Base-by-base conservation (phyloP, 345 rosid species). In the Brassica cretica region DNA sequence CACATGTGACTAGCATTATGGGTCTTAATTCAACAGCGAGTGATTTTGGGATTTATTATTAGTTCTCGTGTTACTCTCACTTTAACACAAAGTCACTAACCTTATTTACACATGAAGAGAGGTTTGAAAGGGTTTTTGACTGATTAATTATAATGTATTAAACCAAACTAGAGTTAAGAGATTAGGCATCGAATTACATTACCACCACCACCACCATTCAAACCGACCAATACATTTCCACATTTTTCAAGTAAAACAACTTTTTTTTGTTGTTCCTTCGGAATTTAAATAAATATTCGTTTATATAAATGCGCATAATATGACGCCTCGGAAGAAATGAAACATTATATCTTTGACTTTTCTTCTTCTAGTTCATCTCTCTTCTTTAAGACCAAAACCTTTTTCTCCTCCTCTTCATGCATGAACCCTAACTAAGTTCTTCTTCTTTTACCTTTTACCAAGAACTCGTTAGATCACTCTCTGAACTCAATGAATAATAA, bases 401-500 rank as follows among this genome's bases (percentile, higher is more conserved):
- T 78, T 69, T 66, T 63, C 64, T 79, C 49, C 39, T 76, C 49
- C 68, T 73, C 78, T 81, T 73, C 84, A 81, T 77, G 84, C 84
- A 82, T 78, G 84, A 82, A 74, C 82, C 78, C 78, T 70, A 77
- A 82, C 53, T 32, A 73, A 64, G 59, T 77, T 56, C 63, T 37
- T 73, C 33, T 66, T 70, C 68, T 70, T 58, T 56, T 21, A 44
- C 66, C n/a, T 62, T 12, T 39, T 51, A 46, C 58, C 58, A 29
- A 30, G n/a, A 5, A 71, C 11, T 32, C 64, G 5, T 1, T 21
- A 58, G 33, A 62, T 59, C 61, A 64, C 51, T 53, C 8, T 15
- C 59, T 30, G 51, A 80, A 71, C 68, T 65, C 72, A 7, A 88
- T 88, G 86, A 88, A 88, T 74, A 89, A 30, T 29, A 73, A 91